These are phyloP conservation scores for Fusarium annulatum DNA, from an alignment of 2,329 filamentous ascomycete species.

Conservation along the genomic window DNA sequence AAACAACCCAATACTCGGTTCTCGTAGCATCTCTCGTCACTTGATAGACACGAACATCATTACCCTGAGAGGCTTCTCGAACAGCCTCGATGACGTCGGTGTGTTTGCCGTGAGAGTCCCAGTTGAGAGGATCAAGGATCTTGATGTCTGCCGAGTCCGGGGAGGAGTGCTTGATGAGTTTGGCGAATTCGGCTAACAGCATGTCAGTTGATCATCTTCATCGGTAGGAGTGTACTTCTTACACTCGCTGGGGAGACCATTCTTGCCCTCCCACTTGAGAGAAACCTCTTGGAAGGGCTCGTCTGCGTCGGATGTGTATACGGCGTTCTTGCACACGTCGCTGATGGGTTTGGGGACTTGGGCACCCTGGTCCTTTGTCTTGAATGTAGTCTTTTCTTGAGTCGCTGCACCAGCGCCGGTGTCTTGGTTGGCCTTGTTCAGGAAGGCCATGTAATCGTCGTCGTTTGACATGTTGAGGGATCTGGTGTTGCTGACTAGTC, in stretches of 20 bases:
- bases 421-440: slow-evolving; percentile 87
- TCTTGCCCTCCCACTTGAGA: slow-evolving; percentile 67
- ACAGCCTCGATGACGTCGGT: slow-evolving; percentile 75
- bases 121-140: slow-evolving; percentile 75
- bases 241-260: slow-evolving; percentile 71
- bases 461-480: slow-evolving; percentile 73
- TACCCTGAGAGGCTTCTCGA: slow-evolving; percentile 69
- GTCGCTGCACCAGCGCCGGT: slow-evolving; percentile 53
- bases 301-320: slow-evolving; percentile 85
- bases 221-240: slow-evolving; percentile 42
- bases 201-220: slow-evolving; percentile 4
- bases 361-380: slow-evolving; percentile 63
- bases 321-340: slow-evolving; percentile 62
- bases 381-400: slow-evolving; percentile 54
- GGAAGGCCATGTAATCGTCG: slow-evolving; percentile 84
- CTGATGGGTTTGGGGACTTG: slow-evolving; percentile 70
- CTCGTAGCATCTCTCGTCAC: slow-evolving; percentile 72
- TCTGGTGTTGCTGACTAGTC: slow-evolving; percentile 38
- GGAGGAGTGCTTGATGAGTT: slow-evolving; percentile 69
- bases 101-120: slow-evolving; percentile 80
- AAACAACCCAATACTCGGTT: slow-evolving; percentile 85
- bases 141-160: slow-evolving; percentile 67
- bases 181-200: slow-evolving; percentile 73
- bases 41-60: slow-evolving; percentile 79
- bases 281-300: slow-evolving; percentile 85